Percentiles rank a stretch among this genome's conserved stretches.
Evolutionary conservation across 192 early-diverging fungal genomes (phyloP).

Genomic region (Geosiphon pyriformis): DNA sequence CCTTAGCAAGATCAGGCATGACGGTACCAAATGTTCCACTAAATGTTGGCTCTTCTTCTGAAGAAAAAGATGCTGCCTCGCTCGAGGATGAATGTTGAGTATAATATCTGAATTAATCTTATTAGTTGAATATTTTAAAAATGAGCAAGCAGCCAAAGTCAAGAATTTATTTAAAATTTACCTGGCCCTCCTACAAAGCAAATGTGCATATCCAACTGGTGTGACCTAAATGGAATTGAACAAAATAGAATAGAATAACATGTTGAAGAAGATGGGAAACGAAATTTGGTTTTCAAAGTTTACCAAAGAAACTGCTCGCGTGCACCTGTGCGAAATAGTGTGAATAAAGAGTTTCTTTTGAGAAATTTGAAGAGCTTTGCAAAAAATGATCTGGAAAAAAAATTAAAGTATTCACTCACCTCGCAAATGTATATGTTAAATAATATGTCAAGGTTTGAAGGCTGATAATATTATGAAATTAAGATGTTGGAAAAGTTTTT

Average conservation of each 20-base stretch:
- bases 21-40: background rate
- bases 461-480: constrained; percentile 10
- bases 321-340: no score
- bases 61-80: background rate
- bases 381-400: no score
- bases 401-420: no score
- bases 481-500: background rate
- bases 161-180: background rate
- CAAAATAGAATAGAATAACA: background rate
- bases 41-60: background rate
- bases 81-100: background rate
- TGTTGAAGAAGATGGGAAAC: background rate
- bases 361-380: no score
- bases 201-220: background rate
- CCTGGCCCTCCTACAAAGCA: background rate
- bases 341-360: no score
- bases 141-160: background rate
- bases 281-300: no score
- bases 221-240: background rate
- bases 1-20: background rate
- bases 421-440: constrained; percentile 84
- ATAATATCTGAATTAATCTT: background rate
- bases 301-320: constrained; percentile 75
- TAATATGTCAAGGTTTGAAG: constrained; percentile 86
- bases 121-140: background rate